Evolutionary conservation across 768 basidiomycete species (phyloP).

Genomic region (Boletus sp.): DNA sequence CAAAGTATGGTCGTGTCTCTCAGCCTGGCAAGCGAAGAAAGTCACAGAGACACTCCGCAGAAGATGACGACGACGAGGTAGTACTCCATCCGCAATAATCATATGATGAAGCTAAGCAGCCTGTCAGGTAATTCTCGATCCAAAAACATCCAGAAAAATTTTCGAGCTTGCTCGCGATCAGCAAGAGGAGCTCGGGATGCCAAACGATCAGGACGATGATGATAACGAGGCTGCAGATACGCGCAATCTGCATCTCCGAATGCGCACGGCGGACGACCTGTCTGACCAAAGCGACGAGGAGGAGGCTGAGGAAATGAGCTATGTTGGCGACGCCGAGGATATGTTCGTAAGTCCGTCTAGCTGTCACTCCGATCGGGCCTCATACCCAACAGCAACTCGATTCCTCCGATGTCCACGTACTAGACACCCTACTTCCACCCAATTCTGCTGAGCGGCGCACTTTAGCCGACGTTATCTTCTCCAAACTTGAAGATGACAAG

Average conservation of each 20-base stretch:
- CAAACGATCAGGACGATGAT: constrained; percentile 53
- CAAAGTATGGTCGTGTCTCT: constrained; percentile 77
- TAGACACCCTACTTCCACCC: constrained; percentile 78
- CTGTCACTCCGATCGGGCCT: constrained; percentile 3
- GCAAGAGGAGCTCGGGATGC: constrained; percentile 80
- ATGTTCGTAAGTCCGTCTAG: constrained; percentile 49
- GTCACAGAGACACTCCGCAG: constrained; percentile 41
- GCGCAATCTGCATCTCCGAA: constrained; percentile 24
- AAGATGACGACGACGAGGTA: constrained; percentile 64
- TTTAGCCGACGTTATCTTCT: constrained; percentile 94
- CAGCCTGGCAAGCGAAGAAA: constrained; percentile 76
- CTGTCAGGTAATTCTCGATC: constrained; percentile 65
- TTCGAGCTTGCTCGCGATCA: constrained; percentile 92
- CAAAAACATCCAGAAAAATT: constrained; percentile 81
- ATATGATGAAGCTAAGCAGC: constrained; percentile 1
- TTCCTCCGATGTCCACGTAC: constrained; percentile 79
- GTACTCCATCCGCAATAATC: constrained; percentile 35
- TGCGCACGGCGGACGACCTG: constrained; percentile 42
- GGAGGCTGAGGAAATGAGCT: constrained; percentile 14
- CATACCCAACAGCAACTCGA: constrained; percentile 71
- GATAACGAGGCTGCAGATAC: constrained; percentile 31
- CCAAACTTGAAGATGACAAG: constrained; percentile 77
- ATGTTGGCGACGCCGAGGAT: constrained; percentile 49
- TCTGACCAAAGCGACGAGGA: constrained; percentile 58
- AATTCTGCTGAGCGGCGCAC: constrained; percentile 79